Evolutionary conservation across 2,329 filamentous ascomycete species (phyloP).

Genomic region (Orbilia blumenaviensis): DNA sequence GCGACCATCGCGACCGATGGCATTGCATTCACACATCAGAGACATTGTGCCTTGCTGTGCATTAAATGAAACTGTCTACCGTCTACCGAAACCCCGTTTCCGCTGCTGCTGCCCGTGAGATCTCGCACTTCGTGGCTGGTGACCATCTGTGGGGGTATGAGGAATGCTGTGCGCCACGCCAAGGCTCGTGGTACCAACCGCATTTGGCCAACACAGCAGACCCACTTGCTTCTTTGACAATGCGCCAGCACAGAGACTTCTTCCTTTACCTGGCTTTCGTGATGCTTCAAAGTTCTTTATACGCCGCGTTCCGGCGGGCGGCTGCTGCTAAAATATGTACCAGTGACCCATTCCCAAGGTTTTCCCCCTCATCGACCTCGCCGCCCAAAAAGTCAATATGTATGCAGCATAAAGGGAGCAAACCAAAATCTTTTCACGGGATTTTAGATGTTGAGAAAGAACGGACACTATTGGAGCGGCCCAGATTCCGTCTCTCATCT

Average conservation of each 20-base stretch:
- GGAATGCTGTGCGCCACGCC: constrained; percentile 33
- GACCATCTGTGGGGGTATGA: constrained; percentile 8
- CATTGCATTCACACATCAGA: constrained; percentile 27
- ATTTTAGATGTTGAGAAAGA: constrained; percentile 19
- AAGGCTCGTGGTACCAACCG: constrained; percentile 48
- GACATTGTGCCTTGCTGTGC: constrained; percentile 36
- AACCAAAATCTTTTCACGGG: constrained; percentile 6
- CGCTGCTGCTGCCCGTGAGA: constrained; percentile 18
- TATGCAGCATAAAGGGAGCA: constrained; percentile 35
- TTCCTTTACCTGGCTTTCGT: background rate
- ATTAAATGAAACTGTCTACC: constrained; percentile 53
- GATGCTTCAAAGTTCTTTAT: constrained; percentile 27
- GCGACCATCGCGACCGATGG: constrained; percentile 22
- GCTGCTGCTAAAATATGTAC: constrained; percentile 26
- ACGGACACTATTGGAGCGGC: constrained; percentile 5
- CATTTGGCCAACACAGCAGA: constrained; percentile 40
- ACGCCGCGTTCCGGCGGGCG: constrained; percentile 39
- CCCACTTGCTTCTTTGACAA: constrained; percentile 30
- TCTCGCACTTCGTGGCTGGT: constrained; percentile 42
- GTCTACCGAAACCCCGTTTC: constrained; percentile 27
- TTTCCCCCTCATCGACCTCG: constrained; percentile 14
- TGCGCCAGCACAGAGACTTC: constrained; percentile 34
- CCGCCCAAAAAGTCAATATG: constrained; percentile 2
- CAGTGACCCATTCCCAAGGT: constrained; percentile 6
- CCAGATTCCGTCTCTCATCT: constrained; percentile 27